phyloP scores from a whole-genome alignment of 2,329 filamentous ascomycete genomes.

The Pyricularia pennisetigena region DNA sequence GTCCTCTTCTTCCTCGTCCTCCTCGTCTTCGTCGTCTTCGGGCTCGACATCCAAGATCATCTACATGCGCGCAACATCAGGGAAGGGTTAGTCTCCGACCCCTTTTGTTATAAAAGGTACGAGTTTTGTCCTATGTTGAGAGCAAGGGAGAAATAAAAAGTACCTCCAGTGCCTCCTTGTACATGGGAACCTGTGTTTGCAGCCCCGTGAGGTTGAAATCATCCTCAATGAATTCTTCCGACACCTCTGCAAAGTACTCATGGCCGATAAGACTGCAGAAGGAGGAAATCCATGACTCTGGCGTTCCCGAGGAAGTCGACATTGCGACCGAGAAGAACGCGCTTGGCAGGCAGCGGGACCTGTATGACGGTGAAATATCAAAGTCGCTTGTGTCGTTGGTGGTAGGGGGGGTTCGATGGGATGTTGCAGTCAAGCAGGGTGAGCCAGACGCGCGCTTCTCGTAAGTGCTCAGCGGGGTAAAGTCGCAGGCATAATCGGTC shows the following conservation, averaged over 20 bases:
- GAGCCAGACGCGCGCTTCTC: slow-evolving; percentile 5
- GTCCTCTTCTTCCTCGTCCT: slow-evolving; percentile 69
- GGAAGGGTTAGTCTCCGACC: not conserved
- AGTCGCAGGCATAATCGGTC: slow-evolving; percentile 4
- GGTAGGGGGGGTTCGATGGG: not conserved
- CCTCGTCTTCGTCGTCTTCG: slow-evolving; percentile 83
- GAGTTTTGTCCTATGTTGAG: not conserved
- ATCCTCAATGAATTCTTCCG: slow-evolving; percentile 98
- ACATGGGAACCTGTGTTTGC: slow-evolving; percentile 93
- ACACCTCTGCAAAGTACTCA: slow-evolving; percentile 98
- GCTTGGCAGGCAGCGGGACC: not conserved
- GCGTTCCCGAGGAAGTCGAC: slow-evolving; percentile 53
- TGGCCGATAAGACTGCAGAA: slow-evolving; percentile 94
- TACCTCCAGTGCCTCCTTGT: slow-evolving; percentile 93
- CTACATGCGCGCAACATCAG: slow-evolving; percentile 22
- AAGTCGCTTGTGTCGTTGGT: not conserved
- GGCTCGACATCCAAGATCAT: slow-evolving; percentile 99
- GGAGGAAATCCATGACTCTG: slow-evolving; percentile 94
- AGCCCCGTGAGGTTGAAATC: slow-evolving; percentile 97
- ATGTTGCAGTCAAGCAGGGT: not conserved
- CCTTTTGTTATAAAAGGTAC: slow-evolving; percentile 7
- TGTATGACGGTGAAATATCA: not conserved
- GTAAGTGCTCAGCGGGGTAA: slow-evolving; percentile 5
- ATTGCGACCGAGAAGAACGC: slow-evolving; percentile 23
- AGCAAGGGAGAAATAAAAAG: slow-evolving; percentile 1